Base-by-base conservation (phyloP, 192 early-diverging fungal species). In the Coemansia sp. region DNA sequence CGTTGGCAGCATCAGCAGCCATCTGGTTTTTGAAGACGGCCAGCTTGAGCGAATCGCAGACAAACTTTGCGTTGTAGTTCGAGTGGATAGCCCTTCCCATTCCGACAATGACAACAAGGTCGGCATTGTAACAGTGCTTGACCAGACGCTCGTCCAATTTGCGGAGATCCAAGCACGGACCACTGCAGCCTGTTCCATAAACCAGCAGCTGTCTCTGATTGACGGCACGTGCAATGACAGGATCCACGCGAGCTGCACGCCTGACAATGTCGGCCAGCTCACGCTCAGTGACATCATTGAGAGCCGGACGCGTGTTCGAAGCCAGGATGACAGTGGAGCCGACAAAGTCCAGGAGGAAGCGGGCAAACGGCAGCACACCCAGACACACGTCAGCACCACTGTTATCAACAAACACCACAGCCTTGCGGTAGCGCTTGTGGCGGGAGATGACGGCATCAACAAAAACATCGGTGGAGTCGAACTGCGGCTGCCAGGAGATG, bases 51-150 rank as follows among this genome's bases (percentile, higher is more conserved):
- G 84, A 80, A 57, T 92, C 91, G 54, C 89, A 88, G 25, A 52
- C 58, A 59, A 93, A 90, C 61, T 75, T 67, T 0, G 87, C 87
- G 56, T 61, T 72, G 68, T 84, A 91, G 62, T 93, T 93, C 11
- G 91, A 92, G 64, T 92, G 91, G 54, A 93, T 93, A 2, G 91
- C 91, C 1, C 90, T 68, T 3, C 84, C 88, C 88, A 90, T 90
- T 33, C 88, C 88, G 66, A 91, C 91, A 23, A 93, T 75, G 10
- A 92, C 80, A 6, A 93, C 85, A n/a, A 93, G 75, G 59, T 93
- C 91, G 14, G 76, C 91, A 37, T 67, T 83, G 4, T 58, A 33
- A 48, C 75, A 75, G 17, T 59, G 82, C 1, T 38, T 36, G 1
- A 84, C 83, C 34, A 93, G 68, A 20, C 87, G 84, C 44, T 86